Evolutionary conservation across 2,329 filamentous ascomycete species (phyloP).

Genomic region (Clonostachys sp.): DNA sequence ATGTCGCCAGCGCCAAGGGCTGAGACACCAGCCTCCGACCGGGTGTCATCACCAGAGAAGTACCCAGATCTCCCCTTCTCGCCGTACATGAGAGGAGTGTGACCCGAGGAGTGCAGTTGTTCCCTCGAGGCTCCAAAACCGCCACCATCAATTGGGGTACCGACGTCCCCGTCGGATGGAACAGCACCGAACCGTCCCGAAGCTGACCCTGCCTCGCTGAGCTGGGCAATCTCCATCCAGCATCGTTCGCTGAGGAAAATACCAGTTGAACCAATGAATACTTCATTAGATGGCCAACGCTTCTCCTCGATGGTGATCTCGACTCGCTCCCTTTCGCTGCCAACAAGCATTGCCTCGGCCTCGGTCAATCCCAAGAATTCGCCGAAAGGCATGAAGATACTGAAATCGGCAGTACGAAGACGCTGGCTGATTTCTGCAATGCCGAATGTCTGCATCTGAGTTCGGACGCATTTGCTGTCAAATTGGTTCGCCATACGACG

Average conservation of each 20-base stretch:
- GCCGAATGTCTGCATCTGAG: slow-evolving; percentile 90
- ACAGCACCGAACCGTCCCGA: slow-evolving; percentile 22
- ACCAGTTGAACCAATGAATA: slow-evolving; percentile 84
- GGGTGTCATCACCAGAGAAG: slow-evolving; percentile 78
- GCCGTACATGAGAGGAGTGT: slow-evolving; percentile 58
- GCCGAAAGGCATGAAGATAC: slow-evolving; percentile 88
- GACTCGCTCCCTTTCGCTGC: slow-evolving; percentile 86
- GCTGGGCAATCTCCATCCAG: slow-evolving; percentile 84
- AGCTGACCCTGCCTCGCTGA: slow-evolving; percentile 58
- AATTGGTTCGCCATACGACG: slow-evolving; percentile 97
- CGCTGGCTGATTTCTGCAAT: slow-evolving; percentile 96
- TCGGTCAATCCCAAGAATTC: slow-evolving; percentile 91
- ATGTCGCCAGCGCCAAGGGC: slow-evolving; percentile 90
- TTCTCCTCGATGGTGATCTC: slow-evolving; percentile 90
- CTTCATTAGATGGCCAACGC: slow-evolving; percentile 89
- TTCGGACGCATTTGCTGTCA: slow-evolving; percentile 95
- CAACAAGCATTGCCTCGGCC: slow-evolving; percentile 78
- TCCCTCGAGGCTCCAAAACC: slow-evolving; percentile 59
- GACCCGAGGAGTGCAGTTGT: slow-evolving; percentile 45
- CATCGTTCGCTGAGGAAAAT: slow-evolving; percentile 94
- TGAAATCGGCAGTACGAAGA: slow-evolving; percentile 90
- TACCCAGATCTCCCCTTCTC: slow-evolving; percentile 78
- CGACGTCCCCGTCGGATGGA: slow-evolving; percentile 57
- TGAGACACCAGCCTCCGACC: slow-evolving; percentile 89
- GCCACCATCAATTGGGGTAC: slow-evolving; percentile 54